These are phyloP conservation scores for Hortaea werneckii DNA, from an alignment of 2,329 filamentous ascomycete genomes.

Conservation along the genomic window DNA sequence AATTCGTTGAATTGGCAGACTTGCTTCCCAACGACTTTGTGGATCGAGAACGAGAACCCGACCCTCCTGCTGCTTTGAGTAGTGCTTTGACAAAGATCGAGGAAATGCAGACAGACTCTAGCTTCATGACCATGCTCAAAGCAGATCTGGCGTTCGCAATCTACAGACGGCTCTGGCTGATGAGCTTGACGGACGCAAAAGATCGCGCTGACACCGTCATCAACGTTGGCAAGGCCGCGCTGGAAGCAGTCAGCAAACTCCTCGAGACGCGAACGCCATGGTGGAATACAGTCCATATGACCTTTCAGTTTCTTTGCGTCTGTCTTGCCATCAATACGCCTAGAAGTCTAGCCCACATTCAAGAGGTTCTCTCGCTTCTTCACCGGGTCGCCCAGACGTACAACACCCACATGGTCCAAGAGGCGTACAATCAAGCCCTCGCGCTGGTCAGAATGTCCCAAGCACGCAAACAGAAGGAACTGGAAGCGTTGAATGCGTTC, in stretches of 20 bases:
- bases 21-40: slow-evolving; percentile 25
- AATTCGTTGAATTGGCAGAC: slow-evolving; percentile 24
- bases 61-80: slow-evolving; percentile 25
- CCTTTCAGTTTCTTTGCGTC: slow-evolving; percentile 35
- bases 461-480: slow-evolving; percentile 23
- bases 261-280: slow-evolving; percentile 29
- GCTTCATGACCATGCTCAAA: slow-evolving; percentile 38
- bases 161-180: slow-evolving; percentile 32
- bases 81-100: slow-evolving; percentile 23
- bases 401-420: slow-evolving; percentile 28
- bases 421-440: slow-evolving; percentile 27
- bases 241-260: slow-evolving; percentile 26
- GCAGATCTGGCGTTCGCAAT: slow-evolving; percentile 43
- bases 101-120: slow-evolving; percentile 22
- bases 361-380: slow-evolving; percentile 29
- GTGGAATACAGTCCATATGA: slow-evolving; percentile 35
- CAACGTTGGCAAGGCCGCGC: slow-evolving; percentile 24
- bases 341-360: slow-evolving; percentile 26
- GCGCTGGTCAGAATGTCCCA: slow-evolving; percentile 23
- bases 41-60: slow-evolving; percentile 24
- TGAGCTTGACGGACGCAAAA: slow-evolving; percentile 28
- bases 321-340: slow-evolving; percentile 32
- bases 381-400: slow-evolving; percentile 28
- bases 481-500: slow-evolving; percentile 20
- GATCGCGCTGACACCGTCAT: slow-evolving; percentile 29